phyloP scores from a whole-genome alignment of 352 stramenopile species.

The Phytophthora sojae region DNA sequence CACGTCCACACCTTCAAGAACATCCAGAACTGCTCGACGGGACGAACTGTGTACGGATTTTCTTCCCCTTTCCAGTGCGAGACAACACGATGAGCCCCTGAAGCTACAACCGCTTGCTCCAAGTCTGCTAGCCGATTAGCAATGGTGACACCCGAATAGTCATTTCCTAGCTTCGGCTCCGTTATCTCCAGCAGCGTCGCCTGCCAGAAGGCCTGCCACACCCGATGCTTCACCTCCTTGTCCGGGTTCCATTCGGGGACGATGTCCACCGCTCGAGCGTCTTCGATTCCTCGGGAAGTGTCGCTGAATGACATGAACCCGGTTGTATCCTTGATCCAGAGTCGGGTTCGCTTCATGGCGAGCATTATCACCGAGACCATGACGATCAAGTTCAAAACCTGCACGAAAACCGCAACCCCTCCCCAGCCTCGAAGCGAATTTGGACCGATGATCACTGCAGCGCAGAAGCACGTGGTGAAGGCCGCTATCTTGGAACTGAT shows the following conservation, averaged over 20 bases:
- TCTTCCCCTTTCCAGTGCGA: slow-evolving; percentile 38
- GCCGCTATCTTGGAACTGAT: slow-evolving; percentile 43
- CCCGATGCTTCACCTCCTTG: slow-evolving; percentile 46
- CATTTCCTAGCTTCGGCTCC: slow-evolving; percentile 7
- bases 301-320: slow-evolving; percentile 49
- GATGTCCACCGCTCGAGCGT: slow-evolving; percentile 26
- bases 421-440: slow-evolving; percentile 22
- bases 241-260: slow-evolving; percentile 45
- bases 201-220: slow-evolving; percentile 57
- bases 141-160: slow-evolving; percentile 15
- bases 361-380: slow-evolving; percentile 42
- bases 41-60: slow-evolving; percentile 22
- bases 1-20: slow-evolving; percentile 49
- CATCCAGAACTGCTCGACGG: slow-evolving; percentile 20
- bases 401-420: slow-evolving; percentile 40
- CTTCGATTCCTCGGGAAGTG: slow-evolving; percentile 34
- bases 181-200: slow-evolving; percentile 28
- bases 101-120: slow-evolving; percentile 28
- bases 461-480: slow-evolving; percentile 37
- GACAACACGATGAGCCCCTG: slow-evolving; percentile 31
- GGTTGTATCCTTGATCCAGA: slow-evolving; percentile 39
- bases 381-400: slow-evolving; percentile 42
- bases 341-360: slow-evolving; percentile 33
- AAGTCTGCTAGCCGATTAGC: slow-evolving; percentile 34
- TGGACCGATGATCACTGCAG: slow-evolving; percentile 14